Conservation (phyloP, 2,329 filamentous ascomycete species). For the Fusarium protoensiforme region DNA sequence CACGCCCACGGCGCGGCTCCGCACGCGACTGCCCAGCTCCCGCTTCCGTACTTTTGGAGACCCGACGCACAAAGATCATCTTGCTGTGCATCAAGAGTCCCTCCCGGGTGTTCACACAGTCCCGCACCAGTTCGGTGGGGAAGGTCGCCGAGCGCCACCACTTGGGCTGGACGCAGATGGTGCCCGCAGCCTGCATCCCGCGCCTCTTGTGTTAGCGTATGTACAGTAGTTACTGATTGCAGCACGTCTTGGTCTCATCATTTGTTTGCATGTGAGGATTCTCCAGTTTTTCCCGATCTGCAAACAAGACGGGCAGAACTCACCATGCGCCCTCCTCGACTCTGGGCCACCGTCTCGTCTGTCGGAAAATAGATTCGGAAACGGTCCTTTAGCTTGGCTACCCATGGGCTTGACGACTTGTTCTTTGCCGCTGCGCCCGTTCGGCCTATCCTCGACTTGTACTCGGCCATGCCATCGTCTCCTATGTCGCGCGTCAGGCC, state of each 20-base stretch:
- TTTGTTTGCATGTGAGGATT: constrained; percentile 31
- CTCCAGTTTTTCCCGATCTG: constrained; percentile 27
- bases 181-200: constrained; percentile 75
- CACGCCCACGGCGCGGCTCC: constrained; percentile 23
- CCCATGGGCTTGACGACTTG: constrained; percentile 33
- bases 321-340: constrained; percentile 71
- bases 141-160: constrained; percentile 80
- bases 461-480: constrained; percentile 57
- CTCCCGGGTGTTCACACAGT: constrained; percentile 76
- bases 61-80: constrained; percentile 64
- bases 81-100: constrained; percentile 93
- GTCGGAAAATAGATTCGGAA: constrained; percentile 88
- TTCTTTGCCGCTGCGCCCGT: constrained; percentile 38
- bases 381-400: constrained; percentile 53
- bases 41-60: neutral
- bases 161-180: constrained; percentile 80
- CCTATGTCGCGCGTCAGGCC: constrained; percentile 38
- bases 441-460: constrained; percentile 51
- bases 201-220: constrained; percentile 39
- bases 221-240: constrained; percentile 27
- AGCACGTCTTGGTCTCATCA: neutral
- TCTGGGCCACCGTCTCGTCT: constrained; percentile 71
- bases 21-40: constrained; percentile 15
- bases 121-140: constrained; percentile 76
- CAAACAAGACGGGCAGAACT: constrained; percentile 20